Base-by-base conservation (phyloP, 2,329 filamentous ascomycete species). In the Aspergillus sp. region DNA sequence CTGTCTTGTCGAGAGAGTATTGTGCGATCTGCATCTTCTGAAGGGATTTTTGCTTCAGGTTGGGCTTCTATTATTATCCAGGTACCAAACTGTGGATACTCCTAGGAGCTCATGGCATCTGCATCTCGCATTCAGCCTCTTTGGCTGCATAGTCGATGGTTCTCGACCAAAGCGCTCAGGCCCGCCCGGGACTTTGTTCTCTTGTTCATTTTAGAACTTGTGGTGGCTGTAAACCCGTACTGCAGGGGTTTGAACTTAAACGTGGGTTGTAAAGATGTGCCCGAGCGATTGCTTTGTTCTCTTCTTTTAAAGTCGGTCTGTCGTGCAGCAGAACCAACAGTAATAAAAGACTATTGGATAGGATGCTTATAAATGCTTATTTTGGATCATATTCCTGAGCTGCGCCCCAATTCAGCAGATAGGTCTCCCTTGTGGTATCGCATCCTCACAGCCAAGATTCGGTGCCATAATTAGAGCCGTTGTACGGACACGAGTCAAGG, bases 51-150 rank as follows among this genome's bases (percentile, higher is more conserved):
- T 49, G 44, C 53, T 44, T 24, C 26, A 55, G 47, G 41, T 49
- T 34, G n/a, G 26, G 39, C 45, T n/a, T 55, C 53, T 55, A 55
- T 55, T 43, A 49, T 55, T 55, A 55, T 50, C 53, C 51, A 39
- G 43, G 36, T 53, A 24, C 51, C 51, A 39, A 36, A 47, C n/a
- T 53, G 42, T 53, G 42, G 39, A 24, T 34, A 32, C 18, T 53
- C 30, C 41, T 9, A 26, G 24, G 43, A 32, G 42, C 5, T 12
- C 17, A 15, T 13, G 26, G 11, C 47, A 32, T 17, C 36, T 24
- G 34, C 18, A 32, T 48, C 22, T 58, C 48, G 53, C 56, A 30
- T 57, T 56, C 57, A 54, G 57, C 48, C 39, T 43, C 38, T 54
- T 45, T 45, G 20, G 24, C 44, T 12, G 39, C 15, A 26, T 6